Percentiles rank a stretch among this genome's conserved stretches.
These are phyloP conservation scores for Usnea hakonensis DNA, from an alignment of 495 filamentous ascomycete genomes.

Conservation along the genomic window DNA sequence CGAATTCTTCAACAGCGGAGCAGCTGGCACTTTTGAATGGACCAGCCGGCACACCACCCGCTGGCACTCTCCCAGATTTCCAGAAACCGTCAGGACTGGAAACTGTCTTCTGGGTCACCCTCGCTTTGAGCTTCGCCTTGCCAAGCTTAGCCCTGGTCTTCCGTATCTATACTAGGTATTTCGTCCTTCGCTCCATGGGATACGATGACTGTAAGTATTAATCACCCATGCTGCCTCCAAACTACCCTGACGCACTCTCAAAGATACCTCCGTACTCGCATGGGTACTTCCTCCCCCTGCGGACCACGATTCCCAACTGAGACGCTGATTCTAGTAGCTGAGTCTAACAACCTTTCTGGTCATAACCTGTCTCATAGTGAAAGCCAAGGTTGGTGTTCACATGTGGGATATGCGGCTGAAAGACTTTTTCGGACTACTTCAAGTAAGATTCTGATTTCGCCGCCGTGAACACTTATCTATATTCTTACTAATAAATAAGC, in stretches of 20 bases:
- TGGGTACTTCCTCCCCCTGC: neutral
- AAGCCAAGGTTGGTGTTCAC: slow-evolving; percentile 7
- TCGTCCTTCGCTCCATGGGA: slow-evolving; percentile 2
- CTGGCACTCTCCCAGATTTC: neutral
- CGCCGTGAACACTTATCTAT: neutral
- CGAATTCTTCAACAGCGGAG: neutral
- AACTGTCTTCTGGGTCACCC: neutral
- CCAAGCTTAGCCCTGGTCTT: neutral
- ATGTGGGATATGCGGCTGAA: slow-evolving; percentile 20
- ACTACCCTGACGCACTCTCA: neutral
- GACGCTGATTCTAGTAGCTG: neutral
- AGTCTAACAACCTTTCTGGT: neutral
- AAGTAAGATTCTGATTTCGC: neutral
- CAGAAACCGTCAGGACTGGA: neutral
- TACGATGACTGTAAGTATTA: slow-evolving; percentile 7
- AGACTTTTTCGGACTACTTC: slow-evolving; percentile 10
- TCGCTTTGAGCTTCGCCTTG: neutral
- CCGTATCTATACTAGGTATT: slow-evolving; percentile 2
- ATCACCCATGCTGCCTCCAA: neutral
- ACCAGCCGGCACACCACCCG: neutral
- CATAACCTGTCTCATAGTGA: neutral
- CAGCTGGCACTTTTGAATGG: slow-evolving; percentile 2
- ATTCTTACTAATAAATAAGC: neutral
- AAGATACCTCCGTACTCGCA: neutral
- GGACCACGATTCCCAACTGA: neutral